A percentile compares a stretch with the other conserved stretches of the same genome.
Conservation (phyloP, 1,139 yeast genomes). For the Kodamaea arcana region DNA sequence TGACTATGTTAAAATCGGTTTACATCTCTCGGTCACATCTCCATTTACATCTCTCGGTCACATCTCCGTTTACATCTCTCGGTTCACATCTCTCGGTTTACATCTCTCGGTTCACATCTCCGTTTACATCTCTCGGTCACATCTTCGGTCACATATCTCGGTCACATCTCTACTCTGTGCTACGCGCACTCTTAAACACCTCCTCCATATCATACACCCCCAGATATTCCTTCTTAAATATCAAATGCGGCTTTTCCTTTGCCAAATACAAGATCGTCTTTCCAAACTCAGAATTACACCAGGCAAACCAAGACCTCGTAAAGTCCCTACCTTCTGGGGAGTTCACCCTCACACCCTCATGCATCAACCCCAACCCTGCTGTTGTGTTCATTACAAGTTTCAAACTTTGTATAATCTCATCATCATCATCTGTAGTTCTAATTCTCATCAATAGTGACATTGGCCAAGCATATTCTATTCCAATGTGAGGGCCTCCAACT, state of each 20-base stretch:
- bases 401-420: slow-evolving; percentile 55
- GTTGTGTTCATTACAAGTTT: slow-evolving; percentile 56
- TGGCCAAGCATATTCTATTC: slow-evolving; percentile 83
- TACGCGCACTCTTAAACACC: slow-evolving; percentile 2
- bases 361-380: slow-evolving; percentile 75
- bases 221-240: slow-evolving; percentile 46
- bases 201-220: slow-evolving; percentile 28
- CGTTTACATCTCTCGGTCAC: too few relatives aligned
- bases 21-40: too few relatives aligned
- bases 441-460: slow-evolving; percentile 74
- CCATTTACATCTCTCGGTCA: too few relatives aligned
- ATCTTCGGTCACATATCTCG: too few relatives aligned
- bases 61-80: too few relatives aligned
- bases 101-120: too few relatives aligned
- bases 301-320: slow-evolving; percentile 87
- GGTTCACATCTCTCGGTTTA: too few relatives aligned
- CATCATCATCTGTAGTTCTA: slow-evolving; percentile 69
- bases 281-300: slow-evolving; percentile 93
- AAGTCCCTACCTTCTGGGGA: slow-evolving; percentile 41
- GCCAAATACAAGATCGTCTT: slow-evolving; percentile 77
- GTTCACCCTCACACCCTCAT: slow-evolving; percentile 74
- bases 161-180: too few relatives aligned
- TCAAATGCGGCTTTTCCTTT: slow-evolving; percentile 65
- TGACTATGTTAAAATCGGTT: too few relatives aligned
- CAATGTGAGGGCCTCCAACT: slow-evolving; percentile 89